These are phyloP conservation scores for Triangularia setosa DNA, from an alignment of 2,329 filamentous ascomycete species.

Conservation along the genomic window DNA sequence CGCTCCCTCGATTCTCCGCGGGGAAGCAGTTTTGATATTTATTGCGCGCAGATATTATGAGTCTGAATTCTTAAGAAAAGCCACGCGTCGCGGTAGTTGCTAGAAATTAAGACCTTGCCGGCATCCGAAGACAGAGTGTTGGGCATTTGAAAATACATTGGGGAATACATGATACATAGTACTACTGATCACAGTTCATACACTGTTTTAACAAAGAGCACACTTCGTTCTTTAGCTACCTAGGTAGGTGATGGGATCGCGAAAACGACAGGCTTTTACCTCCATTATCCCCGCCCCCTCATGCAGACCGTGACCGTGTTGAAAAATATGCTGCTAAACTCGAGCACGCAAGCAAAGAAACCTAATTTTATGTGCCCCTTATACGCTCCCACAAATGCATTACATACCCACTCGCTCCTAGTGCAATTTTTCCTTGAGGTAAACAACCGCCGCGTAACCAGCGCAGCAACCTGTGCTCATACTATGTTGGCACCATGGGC, in stretches of 20 bases:
- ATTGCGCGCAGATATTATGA: background rate
- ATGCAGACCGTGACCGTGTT: background rate
- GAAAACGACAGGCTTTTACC: conserved; percentile 13
- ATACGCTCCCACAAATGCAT: background rate
- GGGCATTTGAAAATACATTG: background rate
- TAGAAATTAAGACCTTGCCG: background rate
- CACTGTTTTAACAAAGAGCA: background rate
- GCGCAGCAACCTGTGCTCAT: conserved; percentile 68
- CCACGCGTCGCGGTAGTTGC: background rate
- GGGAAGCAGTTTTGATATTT: background rate
- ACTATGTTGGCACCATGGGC: conserved; percentile 68
- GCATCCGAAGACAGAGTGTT: background rate
- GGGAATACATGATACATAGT: background rate
- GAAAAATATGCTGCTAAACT: background rate
- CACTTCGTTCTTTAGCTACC: background rate
- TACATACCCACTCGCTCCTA: conserved; percentile 8
- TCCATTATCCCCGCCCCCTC: conserved; percentile 8
- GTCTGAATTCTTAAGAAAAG: background rate
- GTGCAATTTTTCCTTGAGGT: conserved; percentile 61
- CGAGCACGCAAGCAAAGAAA: background rate
- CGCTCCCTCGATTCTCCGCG: background rate
- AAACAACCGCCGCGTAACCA: conserved; percentile 63
- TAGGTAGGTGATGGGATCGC: background rate
- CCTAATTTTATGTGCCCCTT: background rate
- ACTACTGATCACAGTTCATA: background rate